These are phyloP conservation scores for Malassezia japonica DNA, from an alignment of 1,284 basidiomycete genomes.

Conservation along the genomic window DNA sequence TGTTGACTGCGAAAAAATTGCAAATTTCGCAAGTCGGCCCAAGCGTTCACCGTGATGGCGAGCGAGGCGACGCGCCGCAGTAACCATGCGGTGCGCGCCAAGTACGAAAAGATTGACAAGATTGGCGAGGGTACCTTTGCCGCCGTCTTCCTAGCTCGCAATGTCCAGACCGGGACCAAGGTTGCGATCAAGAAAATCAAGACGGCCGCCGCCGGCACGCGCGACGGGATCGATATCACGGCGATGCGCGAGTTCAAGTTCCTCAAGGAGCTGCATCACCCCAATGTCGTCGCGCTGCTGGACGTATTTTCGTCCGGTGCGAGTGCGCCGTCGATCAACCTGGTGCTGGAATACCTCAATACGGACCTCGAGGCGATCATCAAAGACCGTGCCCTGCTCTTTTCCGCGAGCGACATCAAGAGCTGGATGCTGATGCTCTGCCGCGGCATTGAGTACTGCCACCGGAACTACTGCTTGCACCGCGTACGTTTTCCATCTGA, in stretches of 20 bases:
- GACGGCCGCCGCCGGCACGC: conserved; percentile 62
- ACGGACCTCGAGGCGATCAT: conserved; percentile 97
- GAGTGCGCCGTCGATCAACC: conserved; percentile 64
- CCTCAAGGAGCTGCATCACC: conserved; percentile 81
- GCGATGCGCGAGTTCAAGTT: conserved; percentile 97
- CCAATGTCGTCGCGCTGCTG: conserved; percentile 87
- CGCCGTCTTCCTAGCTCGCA: conserved; percentile 61
- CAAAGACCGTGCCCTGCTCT: conserved; percentile 80
- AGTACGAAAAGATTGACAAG: conserved; percentile 30
- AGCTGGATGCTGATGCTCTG: conserved; percentile 98
- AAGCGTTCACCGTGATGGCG: conserved; percentile 20
- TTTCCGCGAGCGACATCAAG: conserved; percentile 91
- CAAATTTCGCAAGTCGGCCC: not conserved
- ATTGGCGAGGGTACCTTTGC: conserved; percentile 90
- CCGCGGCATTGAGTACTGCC: conserved; percentile 91
- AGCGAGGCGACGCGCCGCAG: conserved; percentile 22
- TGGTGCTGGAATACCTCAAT: conserved; percentile 92
- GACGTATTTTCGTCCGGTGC: conserved; percentile 95
- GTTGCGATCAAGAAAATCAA: conserved; percentile 85
- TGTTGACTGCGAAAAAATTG: not conserved
- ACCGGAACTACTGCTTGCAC: conserved; percentile 85
- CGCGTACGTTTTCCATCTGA: conserved; percentile 58
- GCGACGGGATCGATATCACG: conserved; percentile 97
- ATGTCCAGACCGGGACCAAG: conserved; percentile 62
- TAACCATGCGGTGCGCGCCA: conserved; percentile 28